Conservation (phyloP, 257 asterid species). For the Solanum ahanhuiri region DNA sequence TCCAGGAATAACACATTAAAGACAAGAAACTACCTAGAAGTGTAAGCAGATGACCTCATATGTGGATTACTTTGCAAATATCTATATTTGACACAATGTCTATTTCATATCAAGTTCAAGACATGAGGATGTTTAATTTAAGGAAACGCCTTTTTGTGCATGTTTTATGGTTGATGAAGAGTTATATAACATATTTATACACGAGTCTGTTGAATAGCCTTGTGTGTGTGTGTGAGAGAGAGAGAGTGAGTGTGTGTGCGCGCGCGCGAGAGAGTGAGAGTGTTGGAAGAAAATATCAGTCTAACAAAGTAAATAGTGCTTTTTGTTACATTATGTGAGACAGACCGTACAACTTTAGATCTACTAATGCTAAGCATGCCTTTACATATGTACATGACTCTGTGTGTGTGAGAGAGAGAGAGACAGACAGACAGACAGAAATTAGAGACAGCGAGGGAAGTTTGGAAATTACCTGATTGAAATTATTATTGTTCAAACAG, state of each 20-base stretch:
- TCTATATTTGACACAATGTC: background rate
- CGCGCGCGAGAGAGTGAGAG: background rate
- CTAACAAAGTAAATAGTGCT: background rate
- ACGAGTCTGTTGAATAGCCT: background rate
- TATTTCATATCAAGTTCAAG: background rate
- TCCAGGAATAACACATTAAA: background rate
- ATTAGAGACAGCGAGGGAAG: background rate
- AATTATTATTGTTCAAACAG: conserved; percentile 63
- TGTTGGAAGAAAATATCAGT: background rate
- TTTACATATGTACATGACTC: background rate
- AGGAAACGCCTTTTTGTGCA: background rate
- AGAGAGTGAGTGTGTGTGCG: background rate
- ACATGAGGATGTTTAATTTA: background rate
- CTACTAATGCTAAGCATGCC: background rate
- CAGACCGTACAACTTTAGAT: background rate
- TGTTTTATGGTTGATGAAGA: background rate
- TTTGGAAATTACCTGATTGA: conserved; percentile 53
- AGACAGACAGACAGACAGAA: background rate
- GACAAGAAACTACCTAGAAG: background rate
- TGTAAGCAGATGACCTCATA: background rate
- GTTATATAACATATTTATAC: background rate
- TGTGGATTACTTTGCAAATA: background rate
- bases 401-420: background rate
- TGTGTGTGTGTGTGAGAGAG: background rate
- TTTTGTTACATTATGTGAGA: background rate